Evolutionary conservation across 371 early-diverging fungal species (phyloP).

Genomic region (Haplosporangium sp.): DNA sequence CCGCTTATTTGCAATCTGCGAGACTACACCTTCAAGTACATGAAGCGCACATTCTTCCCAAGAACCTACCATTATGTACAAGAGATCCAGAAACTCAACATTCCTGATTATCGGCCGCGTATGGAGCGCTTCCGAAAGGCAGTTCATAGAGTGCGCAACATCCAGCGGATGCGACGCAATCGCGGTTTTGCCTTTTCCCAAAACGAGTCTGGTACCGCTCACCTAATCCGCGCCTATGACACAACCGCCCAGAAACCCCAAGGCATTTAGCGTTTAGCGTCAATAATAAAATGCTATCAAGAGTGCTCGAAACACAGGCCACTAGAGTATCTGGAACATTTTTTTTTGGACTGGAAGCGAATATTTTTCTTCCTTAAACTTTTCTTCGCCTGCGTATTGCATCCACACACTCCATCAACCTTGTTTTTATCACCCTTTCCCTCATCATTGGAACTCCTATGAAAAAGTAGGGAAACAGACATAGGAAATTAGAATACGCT

Average conservation of each 20-base stretch:
- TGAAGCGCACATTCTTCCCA: constrained; percentile 84
- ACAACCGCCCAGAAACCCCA: constrained; percentile 92
- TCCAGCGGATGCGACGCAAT: constrained; percentile 91
- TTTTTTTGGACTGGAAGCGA: too few species aligned
- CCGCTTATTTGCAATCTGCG: constrained; percentile 86
- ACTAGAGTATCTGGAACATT: too few species aligned
- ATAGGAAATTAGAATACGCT: too few species aligned
- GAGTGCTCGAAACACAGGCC: too few species aligned
- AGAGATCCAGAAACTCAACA: constrained; percentile 97
- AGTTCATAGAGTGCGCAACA: constrained; percentile 94
- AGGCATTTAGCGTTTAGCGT: constrained; percentile 9
- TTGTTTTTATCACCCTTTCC: too few species aligned
- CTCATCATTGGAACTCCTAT: too few species aligned
- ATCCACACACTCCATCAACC: too few species aligned
- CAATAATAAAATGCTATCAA: too few species aligned
- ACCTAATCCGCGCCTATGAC: constrained; percentile 95
- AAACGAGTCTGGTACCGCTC: constrained; percentile 94
- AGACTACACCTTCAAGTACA: constrained; percentile 93
- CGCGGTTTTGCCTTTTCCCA: constrained; percentile 98
- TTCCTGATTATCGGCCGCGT: constrained; percentile 97
- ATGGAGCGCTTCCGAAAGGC: constrained; percentile 98
- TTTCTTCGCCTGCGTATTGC: too few species aligned
- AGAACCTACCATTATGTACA: constrained; percentile 94
- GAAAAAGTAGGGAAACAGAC: too few species aligned
- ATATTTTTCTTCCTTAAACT: too few species aligned